These are phyloP conservation scores for Tetracladium marchalianum DNA, from an alignment of 495 filamentous ascomycete species.

Conservation along the genomic window DNA sequence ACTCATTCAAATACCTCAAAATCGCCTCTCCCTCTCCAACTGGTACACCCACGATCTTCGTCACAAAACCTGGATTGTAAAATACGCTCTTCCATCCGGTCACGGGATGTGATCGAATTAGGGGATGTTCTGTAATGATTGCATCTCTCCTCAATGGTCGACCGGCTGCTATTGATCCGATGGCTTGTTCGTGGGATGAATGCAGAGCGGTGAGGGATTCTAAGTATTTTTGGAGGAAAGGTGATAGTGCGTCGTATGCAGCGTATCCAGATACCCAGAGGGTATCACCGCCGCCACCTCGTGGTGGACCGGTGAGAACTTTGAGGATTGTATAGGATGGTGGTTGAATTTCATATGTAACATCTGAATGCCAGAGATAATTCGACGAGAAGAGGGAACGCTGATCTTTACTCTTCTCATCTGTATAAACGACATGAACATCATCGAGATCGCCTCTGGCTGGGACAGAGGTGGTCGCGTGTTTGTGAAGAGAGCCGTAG, in stretches of 20 bases:
- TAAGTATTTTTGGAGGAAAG: constrained; percentile 59
- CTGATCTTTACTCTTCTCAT: constrained; percentile 53
- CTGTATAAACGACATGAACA: constrained; percentile 58
- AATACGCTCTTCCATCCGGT: constrained; percentile 54
- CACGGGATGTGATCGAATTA: constrained; percentile 58
- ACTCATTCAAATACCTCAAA: constrained; percentile 52
- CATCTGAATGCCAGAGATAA: constrained; percentile 57
- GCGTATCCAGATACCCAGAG: constrained; percentile 66
- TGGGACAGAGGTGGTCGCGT: constrained; percentile 53
- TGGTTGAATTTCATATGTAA: constrained; percentile 68
- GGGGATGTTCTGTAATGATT: constrained; percentile 55
- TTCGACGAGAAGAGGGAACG: constrained; percentile 41
- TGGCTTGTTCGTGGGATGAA: constrained; percentile 61
- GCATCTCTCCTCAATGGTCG: constrained; percentile 58
- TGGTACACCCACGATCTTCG: constrained; percentile 61
- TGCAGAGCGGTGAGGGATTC: constrained; percentile 63
- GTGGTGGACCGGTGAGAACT: constrained; percentile 54
- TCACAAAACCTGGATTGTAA: constrained; percentile 74
- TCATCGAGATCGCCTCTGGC: constrained; percentile 50
- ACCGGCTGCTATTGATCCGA: constrained; percentile 48
- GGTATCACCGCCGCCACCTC: constrained; percentile 66
- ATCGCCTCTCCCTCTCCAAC: constrained; percentile 61
- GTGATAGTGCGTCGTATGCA: constrained; percentile 60
- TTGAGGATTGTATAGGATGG: constrained; percentile 67
- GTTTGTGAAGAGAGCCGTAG: constrained; percentile 57